These are phyloP conservation scores for Serendipita sp. DNA, from an alignment of 768 basidiomycete genomes.

Conservation along the genomic window DNA sequence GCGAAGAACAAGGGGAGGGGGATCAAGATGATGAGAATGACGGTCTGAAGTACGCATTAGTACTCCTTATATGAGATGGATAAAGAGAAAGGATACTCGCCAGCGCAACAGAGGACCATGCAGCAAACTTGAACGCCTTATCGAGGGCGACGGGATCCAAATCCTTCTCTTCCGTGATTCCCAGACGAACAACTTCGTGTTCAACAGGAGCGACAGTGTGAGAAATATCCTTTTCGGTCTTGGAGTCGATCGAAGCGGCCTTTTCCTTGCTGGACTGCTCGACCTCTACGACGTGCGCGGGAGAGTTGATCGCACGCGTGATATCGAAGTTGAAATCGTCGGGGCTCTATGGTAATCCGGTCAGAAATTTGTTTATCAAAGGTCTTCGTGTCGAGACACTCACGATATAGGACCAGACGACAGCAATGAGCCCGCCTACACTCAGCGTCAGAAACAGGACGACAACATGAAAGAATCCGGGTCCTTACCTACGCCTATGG, in stretches of 20 bases:
- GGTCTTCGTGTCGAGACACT: constrained; percentile 16
- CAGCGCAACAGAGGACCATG: constrained; percentile 51
- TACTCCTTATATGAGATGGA: constrained; percentile 24
- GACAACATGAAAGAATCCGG: too few relatives aligned
- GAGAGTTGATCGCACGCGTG: constrained; percentile 61
- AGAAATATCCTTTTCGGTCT: constrained; percentile 24
- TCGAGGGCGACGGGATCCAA: constrained; percentile 48
- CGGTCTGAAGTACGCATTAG: constrained; percentile 16
- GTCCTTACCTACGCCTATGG: too few relatives aligned
- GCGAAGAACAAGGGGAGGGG: constrained; percentile 82
- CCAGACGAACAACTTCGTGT: constrained; percentile 11
- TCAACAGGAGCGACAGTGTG: constrained; percentile 19
- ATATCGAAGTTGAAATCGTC: constrained; percentile 68
- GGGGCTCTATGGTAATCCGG: constrained; percentile 38
- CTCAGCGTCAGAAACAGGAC: too few relatives aligned
- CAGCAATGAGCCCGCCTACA: constrained; percentile 65
- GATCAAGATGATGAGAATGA: constrained; percentile 50
- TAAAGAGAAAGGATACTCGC: constrained; percentile 23
- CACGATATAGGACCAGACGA: constrained; percentile 47
- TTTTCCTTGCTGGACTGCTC: constrained; percentile 21
- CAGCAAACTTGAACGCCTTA: constrained; percentile 70
- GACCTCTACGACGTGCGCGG: constrained; percentile 16
- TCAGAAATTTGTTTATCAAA: not conserved
- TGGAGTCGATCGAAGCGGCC: constrained; percentile 11
- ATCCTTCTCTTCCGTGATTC: constrained; percentile 29